Evolutionary conservation across 2,329 filamentous ascomycete species (phyloP).

Genomic region (Sclerotiophoma versabilis): DNA sequence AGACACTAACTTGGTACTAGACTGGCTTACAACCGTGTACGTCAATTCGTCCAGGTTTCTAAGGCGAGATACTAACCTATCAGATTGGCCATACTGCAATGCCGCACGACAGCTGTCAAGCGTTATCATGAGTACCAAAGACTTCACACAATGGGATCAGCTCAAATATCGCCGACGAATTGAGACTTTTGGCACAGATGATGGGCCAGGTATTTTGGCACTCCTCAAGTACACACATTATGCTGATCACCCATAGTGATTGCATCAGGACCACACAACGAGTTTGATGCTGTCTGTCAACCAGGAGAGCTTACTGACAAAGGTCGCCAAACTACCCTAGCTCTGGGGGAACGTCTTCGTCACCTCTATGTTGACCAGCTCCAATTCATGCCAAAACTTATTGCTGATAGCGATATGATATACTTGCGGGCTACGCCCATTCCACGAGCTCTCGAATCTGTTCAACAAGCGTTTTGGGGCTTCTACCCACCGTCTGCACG

Average conservation of each 20-base stretch:
- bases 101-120: constrained; percentile 74
- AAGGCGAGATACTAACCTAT: background rate
- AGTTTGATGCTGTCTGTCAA: constrained; percentile 76
- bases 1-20: constrained; percentile 24
- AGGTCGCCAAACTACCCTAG: constrained; percentile 58
- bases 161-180: constrained; percentile 74
- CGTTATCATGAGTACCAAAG: constrained; percentile 63
- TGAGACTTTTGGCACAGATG: constrained; percentile 77
- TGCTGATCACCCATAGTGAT: constrained; percentile 54
- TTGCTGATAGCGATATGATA: constrained; percentile 53
- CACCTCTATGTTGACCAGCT: constrained; percentile 60
- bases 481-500: constrained; percentile 56
- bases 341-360: constrained; percentile 56
- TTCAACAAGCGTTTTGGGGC: constrained; percentile 59
- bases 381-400: constrained; percentile 55
- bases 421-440: constrained; percentile 58
- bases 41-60: background rate
- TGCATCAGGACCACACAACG: constrained; percentile 70
- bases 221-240: background rate
- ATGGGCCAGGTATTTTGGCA: constrained; percentile 55
- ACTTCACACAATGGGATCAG: constrained; percentile 62
- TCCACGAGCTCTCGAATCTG: constrained; percentile 58
- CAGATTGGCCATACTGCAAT: constrained; percentile 89
- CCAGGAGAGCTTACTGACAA: constrained; percentile 60
- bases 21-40: constrained; percentile 45